Base-by-base conservation (phyloP, 1,284 basidiomycete species). In the Boletus smithii region DNA sequence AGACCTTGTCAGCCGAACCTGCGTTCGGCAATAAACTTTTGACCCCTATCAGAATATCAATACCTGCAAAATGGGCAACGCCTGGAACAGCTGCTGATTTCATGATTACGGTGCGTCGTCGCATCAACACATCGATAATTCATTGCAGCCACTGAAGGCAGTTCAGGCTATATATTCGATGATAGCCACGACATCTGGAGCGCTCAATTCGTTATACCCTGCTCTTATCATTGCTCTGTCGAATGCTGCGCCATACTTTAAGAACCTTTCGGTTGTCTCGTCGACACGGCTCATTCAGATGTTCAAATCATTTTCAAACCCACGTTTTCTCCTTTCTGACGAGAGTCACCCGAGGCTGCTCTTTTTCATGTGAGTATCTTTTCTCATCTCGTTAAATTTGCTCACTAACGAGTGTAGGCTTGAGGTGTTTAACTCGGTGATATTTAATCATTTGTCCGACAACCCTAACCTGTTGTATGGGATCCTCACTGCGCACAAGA, bases 281-380 rank as follows among this genome's bases (percentile, higher is more conserved):
- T 88, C 93, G 3, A 86, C 87, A 3, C 79, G 90, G 8, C 75
- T 99, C 7, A 67, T 94, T 27, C 91, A 95, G 61, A 77, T 98
- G 7, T 90, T 97, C 68, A 83, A 81, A 30, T 89, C 93, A 0
- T 95, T 98, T 63, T 85, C 91, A 1, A 88, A 86, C 50, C 91
- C 95, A 0, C 72, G 82, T 7, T 98, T 97, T 68, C 71, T 99
- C 31, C 73, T 99, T 23, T 85, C 91, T 1, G 94, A 97, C 55
- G 94, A 97, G 68, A 91, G 92, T 6, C 90, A 98, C 65, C 95
- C 95, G 3, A 73, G 95, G 42, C 70, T 97, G 20, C 74, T 97
- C 24, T 97, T 90, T 69, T 95, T 95, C 69, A 83, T 93, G 85
- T 89, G 51, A 54, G 74, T 60, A 26, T 18, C 20, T 26, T n/a